A percentile compares a stretch with the other conserved stretches of the same genome.
These are phyloP conservation scores for Baorangia bicolor DNA, from an alignment of 768 basidiomycete species.

Conservation along the genomic window DNA sequence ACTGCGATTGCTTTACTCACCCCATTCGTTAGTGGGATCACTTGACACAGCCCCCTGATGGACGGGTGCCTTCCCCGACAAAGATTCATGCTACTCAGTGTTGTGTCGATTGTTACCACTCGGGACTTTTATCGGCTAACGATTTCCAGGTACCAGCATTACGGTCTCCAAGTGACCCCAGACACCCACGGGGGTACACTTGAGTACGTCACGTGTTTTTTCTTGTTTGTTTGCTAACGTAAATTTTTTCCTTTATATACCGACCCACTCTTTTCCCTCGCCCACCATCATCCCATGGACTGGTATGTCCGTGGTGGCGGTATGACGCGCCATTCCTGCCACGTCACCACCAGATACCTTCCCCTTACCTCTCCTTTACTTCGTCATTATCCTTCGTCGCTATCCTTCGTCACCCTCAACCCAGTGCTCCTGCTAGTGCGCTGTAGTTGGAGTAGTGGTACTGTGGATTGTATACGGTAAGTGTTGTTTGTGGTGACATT, in stretches of 20 bases:
- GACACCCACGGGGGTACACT: too few species aligned
- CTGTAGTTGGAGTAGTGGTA: not conserved
- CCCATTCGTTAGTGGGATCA: not conserved
- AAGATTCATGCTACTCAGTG: slow-evolving; percentile 15
- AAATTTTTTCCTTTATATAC: not conserved
- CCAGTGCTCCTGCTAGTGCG: not conserved
- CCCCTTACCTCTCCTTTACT: too few species aligned
- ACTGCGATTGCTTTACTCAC: not conserved
- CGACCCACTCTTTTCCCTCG: not conserved
- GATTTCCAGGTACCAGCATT: too few species aligned
- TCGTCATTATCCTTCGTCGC: not conserved
- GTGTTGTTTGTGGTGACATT: not conserved
- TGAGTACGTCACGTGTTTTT: too few species aligned
- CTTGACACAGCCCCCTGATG: slow-evolving; percentile 15
- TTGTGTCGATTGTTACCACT: too few species aligned
- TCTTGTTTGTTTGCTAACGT: not conserved
- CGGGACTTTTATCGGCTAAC: too few species aligned
- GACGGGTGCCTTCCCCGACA: slow-evolving; percentile 17
- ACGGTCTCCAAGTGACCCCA: too few species aligned
- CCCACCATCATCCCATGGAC: not conserved
- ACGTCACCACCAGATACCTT: too few species aligned
- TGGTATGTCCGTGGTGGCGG: too few species aligned
- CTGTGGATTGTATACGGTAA: not conserved
- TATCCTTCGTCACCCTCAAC: not conserved
- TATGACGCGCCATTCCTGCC: too few species aligned